These are phyloP conservation scores for Blastocystis hominis DNA, from an alignment of 352 stramenopile species.

Conservation along the genomic window DNA sequence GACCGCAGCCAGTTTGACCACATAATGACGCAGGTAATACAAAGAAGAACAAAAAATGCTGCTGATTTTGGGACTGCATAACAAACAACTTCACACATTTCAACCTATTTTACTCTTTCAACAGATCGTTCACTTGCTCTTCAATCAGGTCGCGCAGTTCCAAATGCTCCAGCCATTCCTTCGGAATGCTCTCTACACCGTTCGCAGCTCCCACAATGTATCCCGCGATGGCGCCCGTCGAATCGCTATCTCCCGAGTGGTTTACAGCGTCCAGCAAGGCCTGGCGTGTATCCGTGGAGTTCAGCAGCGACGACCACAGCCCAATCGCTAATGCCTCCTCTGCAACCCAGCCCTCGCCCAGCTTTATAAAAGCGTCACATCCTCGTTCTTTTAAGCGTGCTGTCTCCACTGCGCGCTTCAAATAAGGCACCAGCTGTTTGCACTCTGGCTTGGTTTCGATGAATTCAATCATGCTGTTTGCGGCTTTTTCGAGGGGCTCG, in stretches of 20 bases:
- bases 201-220: slow-evolving; percentile 14
- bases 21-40: neutral
- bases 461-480: neutral
- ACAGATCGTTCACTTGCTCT: neutral
- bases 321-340: slow-evolving; percentile 34
- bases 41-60: neutral
- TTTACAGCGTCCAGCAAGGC: neutral
- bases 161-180: slow-evolving; percentile 5
- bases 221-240: neutral
- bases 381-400: neutral
- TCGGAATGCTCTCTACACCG: slow-evolving; percentile 1
- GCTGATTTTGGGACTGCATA: neutral
- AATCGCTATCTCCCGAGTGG: slow-evolving; percentile 48
- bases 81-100: neutral
- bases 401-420: neutral
- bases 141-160: slow-evolving; percentile 1
- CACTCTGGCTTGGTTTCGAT: neutral
- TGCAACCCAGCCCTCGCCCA: neutral
- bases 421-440: neutral
- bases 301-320: slow-evolving; percentile 2
- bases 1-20: slow-evolving; percentile 6
- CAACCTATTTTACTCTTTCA: too few species aligned
- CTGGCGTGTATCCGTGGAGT: neutral
- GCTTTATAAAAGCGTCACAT: neutral
- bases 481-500: neutral